Percentiles rank a stretch among this genome's conserved stretches.
Evolutionary conservation across 495 filamentous ascomycete genomes (phyloP).

Genomic region (Apodospora peruviana): DNA sequence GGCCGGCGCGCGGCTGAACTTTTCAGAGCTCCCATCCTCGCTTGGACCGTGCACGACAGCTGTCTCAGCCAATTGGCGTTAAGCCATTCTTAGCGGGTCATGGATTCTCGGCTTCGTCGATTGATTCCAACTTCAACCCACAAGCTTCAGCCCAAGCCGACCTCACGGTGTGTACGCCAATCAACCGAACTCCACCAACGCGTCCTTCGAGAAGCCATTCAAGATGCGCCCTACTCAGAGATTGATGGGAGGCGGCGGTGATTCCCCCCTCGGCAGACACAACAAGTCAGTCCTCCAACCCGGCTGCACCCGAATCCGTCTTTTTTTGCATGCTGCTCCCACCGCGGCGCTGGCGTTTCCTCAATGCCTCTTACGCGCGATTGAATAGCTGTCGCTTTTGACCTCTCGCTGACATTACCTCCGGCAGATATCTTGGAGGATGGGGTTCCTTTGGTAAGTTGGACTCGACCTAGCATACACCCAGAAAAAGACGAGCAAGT

Average conservation of each 20-base stretch:
- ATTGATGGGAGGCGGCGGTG: constrained; percentile 50
- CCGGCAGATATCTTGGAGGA: constrained; percentile 68
- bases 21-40: constrained; percentile 1
- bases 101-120: constrained; percentile 25
- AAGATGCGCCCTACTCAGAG: constrained; percentile 60
- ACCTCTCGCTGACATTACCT: constrained; percentile 25
- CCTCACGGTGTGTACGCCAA: constrained; percentile 9
- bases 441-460: constrained; percentile 85
- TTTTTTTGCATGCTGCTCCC: constrained; percentile 8
- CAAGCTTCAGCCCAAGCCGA: constrained; percentile 19
- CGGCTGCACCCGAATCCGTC: constrained; percentile 2
- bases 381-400: neutral
- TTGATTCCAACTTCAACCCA: constrained; percentile 23
- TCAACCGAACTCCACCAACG: constrained; percentile 26
- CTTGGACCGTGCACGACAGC: neutral
- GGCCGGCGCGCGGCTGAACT: constrained; percentile 11
- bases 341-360: neutral
- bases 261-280: constrained; percentile 54
- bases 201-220: constrained; percentile 21
- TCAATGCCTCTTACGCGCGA: neutral
- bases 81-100: constrained; percentile 35
- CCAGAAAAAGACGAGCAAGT: no score
- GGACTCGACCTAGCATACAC: constrained; percentile 1
- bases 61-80: constrained; percentile 6
- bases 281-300: constrained; percentile 57